Evolutionary conservation across 768 basidiomycete genomes (phyloP).

Genomic region (Russula sp.): DNA sequence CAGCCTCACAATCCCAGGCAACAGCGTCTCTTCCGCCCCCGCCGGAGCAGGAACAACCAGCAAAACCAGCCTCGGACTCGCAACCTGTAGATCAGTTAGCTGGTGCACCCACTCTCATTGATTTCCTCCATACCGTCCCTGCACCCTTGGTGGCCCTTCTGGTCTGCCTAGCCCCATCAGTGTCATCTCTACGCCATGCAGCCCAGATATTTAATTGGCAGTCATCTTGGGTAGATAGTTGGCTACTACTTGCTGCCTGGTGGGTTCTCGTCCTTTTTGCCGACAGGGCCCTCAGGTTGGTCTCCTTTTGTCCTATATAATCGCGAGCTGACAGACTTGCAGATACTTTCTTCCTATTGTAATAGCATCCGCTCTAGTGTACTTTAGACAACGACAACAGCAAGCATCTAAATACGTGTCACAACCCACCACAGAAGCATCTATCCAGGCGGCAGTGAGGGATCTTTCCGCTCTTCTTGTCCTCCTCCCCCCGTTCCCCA

Average conservation of each 20-base stretch:
- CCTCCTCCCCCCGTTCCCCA: constrained; percentile 43
- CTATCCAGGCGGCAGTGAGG: constrained; percentile 48
- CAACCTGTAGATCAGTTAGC: constrained; percentile 9
- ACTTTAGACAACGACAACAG: constrained; percentile 29
- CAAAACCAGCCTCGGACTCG: neutral
- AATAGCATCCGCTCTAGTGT: constrained; percentile 36
- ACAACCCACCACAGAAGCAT: constrained; percentile 46
- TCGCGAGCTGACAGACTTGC: neutral
- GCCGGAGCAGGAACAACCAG: neutral
- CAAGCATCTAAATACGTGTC: constrained; percentile 18
- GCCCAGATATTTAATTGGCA: constrained; percentile 56
- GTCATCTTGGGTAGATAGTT: constrained; percentile 51
- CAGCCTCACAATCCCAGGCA: constrained; percentile 9
- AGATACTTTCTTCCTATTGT: constrained; percentile 58
- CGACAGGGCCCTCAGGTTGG: constrained; percentile 40
- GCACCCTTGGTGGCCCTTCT: constrained; percentile 55
- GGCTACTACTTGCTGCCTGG: constrained; percentile 64
- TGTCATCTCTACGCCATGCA: constrained; percentile 39
- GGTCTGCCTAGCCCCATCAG: constrained; percentile 51
- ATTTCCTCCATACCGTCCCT: constrained; percentile 57
- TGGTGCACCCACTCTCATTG: constrained; percentile 26
- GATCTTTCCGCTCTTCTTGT: constrained; percentile 63
- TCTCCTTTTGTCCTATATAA: neutral
- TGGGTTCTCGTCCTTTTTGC: constrained; percentile 68
- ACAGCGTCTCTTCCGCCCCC: neutral